Percentiles rank a stretch among this genome's conserved stretches.
Evolutionary conservation across 2,329 filamentous ascomycete genomes (phyloP).

Genomic region (Pestalotiopsis sp.): DNA sequence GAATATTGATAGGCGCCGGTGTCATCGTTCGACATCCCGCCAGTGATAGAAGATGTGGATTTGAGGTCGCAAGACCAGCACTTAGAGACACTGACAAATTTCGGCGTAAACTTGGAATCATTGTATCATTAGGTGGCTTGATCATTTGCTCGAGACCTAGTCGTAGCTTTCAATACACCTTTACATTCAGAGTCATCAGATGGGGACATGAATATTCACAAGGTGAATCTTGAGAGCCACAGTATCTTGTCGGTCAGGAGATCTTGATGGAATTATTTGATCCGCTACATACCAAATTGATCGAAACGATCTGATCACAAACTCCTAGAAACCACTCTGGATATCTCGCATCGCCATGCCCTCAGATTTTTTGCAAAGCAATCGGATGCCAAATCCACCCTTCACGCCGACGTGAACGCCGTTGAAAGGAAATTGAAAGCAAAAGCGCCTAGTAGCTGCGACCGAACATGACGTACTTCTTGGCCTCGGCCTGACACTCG

Average conservation of each 20-base stretch:
- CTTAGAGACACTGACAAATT: no score
- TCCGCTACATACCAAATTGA: background rate
- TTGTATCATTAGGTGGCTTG: no score
- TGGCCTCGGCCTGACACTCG: slow-evolving; percentile 74
- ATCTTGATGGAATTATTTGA: background rate
- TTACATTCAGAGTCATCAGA: no score
- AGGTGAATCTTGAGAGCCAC: background rate
- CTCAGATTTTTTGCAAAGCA: background rate
- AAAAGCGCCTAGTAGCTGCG: slow-evolving; percentile 58
- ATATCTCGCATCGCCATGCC: slow-evolving; percentile 6
- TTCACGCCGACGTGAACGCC: slow-evolving; percentile 1
- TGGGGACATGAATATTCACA: background rate
- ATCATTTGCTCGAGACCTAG: no score
- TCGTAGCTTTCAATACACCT: no score
- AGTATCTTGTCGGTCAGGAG: background rate
- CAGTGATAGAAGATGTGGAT: no score
- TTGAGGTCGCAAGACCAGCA: no score
- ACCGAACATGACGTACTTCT: slow-evolving; percentile 93
- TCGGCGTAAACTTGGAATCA: no score
- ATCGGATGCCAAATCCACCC: background rate
- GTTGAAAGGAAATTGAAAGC: background rate
- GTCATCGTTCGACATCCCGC: no score
- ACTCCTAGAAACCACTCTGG: background rate
- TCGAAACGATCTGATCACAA: background rate
- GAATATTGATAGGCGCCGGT: no score